Evolutionary conservation across 371 early-diverging fungal species (phyloP).

Genomic region (Lichtheimia hyalospora): DNA sequence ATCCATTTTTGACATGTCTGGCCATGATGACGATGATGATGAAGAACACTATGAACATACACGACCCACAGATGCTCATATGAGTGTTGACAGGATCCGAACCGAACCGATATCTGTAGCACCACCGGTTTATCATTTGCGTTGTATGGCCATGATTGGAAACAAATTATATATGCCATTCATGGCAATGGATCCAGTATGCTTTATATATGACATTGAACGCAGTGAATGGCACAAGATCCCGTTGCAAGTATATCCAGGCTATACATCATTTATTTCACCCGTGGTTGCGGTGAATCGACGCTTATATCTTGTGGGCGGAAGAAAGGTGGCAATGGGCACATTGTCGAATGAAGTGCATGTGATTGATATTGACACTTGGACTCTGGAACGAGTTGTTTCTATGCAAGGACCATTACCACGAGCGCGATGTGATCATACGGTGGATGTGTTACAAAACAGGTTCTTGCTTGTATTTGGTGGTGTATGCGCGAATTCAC

Average conservation of each 20-base stretch:
- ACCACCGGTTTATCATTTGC: conserved; percentile 16
- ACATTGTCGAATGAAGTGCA: conserved; percentile 18
- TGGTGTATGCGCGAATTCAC: conserved; percentile 22
- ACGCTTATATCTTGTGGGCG: conserved; percentile 24
- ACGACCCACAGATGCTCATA: background rate
- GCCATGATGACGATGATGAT: background rate
- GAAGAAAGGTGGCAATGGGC: conserved; percentile 12
- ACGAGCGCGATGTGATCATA: conserved; percentile 24
- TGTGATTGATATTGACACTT: conserved; percentile 13
- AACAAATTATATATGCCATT: conserved; percentile 21
- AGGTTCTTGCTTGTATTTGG: conserved; percentile 27
- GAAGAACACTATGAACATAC: background rate
- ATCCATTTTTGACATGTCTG: background rate
- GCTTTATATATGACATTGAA: conserved; percentile 21
- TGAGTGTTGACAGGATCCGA: too few species aligned
- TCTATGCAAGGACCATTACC: conserved; percentile 10
- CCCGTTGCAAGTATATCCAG: conserved; percentile 1
- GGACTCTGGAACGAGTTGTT: conserved; percentile 9
- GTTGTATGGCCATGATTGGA: conserved; percentile 19
- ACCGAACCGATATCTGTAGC: background rate
- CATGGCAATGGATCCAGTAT: conserved; percentile 24
- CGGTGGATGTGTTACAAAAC: conserved; percentile 17
- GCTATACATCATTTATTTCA: conserved; percentile 16
- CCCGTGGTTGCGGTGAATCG: conserved; percentile 18
- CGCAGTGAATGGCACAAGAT: conserved; percentile 11